phyloP scores from a whole-genome alignment of 225 moss, liverwort and hornwort genomes.

The Pseudoscleropodium purum region DNA sequence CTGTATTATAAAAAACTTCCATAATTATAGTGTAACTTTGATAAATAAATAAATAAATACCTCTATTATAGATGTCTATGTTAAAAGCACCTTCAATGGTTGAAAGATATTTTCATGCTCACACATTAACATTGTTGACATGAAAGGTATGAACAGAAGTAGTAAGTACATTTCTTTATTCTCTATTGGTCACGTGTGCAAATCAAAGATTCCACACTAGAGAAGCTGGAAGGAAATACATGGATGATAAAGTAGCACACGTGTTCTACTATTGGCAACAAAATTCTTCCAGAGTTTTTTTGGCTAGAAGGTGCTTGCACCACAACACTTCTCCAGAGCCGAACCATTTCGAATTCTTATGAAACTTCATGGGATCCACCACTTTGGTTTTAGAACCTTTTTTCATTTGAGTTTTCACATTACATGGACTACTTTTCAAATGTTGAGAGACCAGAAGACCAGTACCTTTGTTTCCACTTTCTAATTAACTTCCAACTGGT shows the following conservation, averaged over 20 bases:
- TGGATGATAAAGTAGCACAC: background rate
- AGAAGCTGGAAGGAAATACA: fast-evolving
- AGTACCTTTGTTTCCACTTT: no score
- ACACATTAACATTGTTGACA: no score
- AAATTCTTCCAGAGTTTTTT: background rate
- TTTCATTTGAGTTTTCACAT: background rate
- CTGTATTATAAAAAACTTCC: no score
- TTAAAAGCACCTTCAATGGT: no score
- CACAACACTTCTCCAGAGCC: fast-evolving
- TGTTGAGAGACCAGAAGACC: background rate
- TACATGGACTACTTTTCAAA: background rate
- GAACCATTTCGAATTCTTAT: background rate
- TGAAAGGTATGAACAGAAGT: no score
- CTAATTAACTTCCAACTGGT: no score
- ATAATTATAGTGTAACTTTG: no score
- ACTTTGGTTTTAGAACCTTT: background rate
- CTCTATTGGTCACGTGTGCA: background rate
- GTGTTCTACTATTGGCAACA: fast-evolving
- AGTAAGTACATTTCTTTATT: background rate
- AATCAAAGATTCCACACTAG: background rate
- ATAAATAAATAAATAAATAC: no score
- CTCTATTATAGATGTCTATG: no score
- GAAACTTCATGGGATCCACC: background rate
- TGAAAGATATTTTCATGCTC: no score
- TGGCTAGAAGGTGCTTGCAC: background rate